Conservation (phyloP, 2,329 filamentous ascomycete genomes). For the Hirsutella rhossiliensis region DNA sequence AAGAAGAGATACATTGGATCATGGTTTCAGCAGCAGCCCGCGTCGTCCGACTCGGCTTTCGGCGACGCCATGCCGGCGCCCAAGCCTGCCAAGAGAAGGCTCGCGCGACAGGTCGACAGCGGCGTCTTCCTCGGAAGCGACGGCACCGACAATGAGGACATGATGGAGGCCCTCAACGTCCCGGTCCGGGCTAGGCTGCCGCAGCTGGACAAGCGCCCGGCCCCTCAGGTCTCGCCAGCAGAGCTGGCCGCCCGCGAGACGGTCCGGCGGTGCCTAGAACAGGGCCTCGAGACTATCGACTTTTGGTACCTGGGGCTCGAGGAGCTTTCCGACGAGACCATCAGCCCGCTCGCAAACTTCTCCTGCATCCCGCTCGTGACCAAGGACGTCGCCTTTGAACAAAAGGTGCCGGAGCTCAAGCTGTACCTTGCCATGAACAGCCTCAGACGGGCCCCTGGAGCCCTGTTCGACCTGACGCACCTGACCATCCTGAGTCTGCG, state of each 20-base stretch:
- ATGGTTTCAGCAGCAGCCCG: slow-evolving; percentile 53
- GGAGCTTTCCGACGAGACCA: slow-evolving; percentile 40
- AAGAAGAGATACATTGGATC: slow-evolving; percentile 55
- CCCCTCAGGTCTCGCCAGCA: slow-evolving; percentile 20
- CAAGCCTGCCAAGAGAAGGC: slow-evolving; percentile 32
- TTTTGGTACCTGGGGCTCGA: slow-evolving; percentile 45
- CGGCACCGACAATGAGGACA: slow-evolving; percentile 30
- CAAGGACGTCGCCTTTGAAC: slow-evolving; percentile 46
- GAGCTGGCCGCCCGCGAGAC: slow-evolving; percentile 32
- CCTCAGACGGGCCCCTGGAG: slow-evolving; percentile 42
- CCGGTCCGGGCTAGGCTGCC: slow-evolving; percentile 23
- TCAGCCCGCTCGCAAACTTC: slow-evolving; percentile 44
- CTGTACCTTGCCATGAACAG: slow-evolving; percentile 50
- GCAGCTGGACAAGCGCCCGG: slow-evolving; percentile 19
- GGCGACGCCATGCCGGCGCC: slow-evolving; percentile 23
- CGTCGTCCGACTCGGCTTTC: slow-evolving; percentile 35
- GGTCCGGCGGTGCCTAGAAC: slow-evolving; percentile 43
- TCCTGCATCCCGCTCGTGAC: slow-evolving; percentile 40
- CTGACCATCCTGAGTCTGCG: slow-evolving; percentile 56
- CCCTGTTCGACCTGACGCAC: slow-evolving; percentile 48
- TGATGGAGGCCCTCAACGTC: slow-evolving; percentile 18
- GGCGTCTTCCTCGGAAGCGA: slow-evolving; percentile 59
- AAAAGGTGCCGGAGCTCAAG: slow-evolving; percentile 45
- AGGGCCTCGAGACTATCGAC: slow-evolving; percentile 47
- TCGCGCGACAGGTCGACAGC: slow-evolving; percentile 53